Evolutionary conservation across 495 filamentous ascomycete genomes (phyloP).

Genomic region (Xylaria nigripes): DNA sequence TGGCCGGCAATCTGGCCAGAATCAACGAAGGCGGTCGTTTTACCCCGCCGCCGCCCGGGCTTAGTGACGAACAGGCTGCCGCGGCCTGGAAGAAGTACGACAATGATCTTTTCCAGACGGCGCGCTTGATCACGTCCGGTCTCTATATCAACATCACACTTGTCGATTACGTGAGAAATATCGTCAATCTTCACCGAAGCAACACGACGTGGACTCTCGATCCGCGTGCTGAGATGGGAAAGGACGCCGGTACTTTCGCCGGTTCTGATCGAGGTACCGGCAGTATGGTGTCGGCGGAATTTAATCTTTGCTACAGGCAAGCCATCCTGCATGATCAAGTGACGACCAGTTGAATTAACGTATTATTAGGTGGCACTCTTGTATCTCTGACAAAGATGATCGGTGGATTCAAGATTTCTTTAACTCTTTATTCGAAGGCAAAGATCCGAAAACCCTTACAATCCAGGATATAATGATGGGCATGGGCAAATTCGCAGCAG

Average conservation of each 20-base stretch:
- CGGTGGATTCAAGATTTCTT: constrained; percentile 65
- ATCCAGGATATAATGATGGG: constrained; percentile 50
- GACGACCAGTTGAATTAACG: background rate
- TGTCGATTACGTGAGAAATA: constrained; percentile 73
- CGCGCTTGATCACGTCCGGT: constrained; percentile 64
- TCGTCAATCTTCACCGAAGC: constrained; percentile 66
- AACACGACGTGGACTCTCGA: constrained; percentile 73
- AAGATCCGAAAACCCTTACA: constrained; percentile 43
- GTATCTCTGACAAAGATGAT: constrained; percentile 63
- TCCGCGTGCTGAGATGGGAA: constrained; percentile 51
- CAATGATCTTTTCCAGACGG: constrained; percentile 76
- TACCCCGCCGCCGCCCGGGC: constrained; percentile 40
- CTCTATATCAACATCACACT: constrained; percentile 74
- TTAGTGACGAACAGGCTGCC: constrained; percentile 40
- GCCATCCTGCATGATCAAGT: background rate
- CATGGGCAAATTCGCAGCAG: constrained; percentile 51
- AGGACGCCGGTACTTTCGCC: constrained; percentile 36
- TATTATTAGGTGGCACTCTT: constrained; percentile 57
- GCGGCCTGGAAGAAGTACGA: constrained; percentile 61
- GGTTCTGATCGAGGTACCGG: constrained; percentile 52
- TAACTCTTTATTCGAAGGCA: constrained; percentile 48
- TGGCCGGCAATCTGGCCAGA: constrained; percentile 49
- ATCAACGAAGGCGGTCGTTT: constrained; percentile 71
- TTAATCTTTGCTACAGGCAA: constrained; percentile 43
- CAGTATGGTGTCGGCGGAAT: constrained; percentile 66